Base-by-base conservation (phyloP, 352 stramenopile genomes). In the Phytopythium helicoides region DNA sequence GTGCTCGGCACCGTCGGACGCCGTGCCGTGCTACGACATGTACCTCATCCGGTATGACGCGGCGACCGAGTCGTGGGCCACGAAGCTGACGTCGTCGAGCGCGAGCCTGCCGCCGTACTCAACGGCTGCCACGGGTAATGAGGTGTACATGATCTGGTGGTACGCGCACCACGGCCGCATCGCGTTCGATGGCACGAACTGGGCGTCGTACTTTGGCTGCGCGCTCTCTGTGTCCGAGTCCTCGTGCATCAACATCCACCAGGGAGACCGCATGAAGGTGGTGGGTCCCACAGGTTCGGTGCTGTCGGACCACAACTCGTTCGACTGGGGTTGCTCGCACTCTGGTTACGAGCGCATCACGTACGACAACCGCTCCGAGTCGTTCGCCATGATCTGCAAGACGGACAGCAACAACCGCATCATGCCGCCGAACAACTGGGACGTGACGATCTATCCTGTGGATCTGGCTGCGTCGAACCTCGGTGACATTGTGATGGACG, bases 111-210 rank as follows among this genome's bases (percentile, higher is more conserved):
- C 71, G 3, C 75, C 75, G 21, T 86, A 86, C 60, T 86, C 75
- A 58, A 59, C 58, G 3, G 60, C 52, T 8, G 71, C 65, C 42
- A 76, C 75, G 0, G 75, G 71, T 3, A 10, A 61, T 2, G 55
- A 86, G 31, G 75, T 83, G 38, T 86, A 64, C 53, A 86, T 86
- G 75, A 76, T 86, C 62, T 86, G 69, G 72, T 86, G 75, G 75
- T 86, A 86, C 64, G 69, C 72, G 0, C 75, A 86, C 51, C 75
- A 86, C 59, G 75, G 75, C 18, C 75, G 75, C 6, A 79, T 86
- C 47, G 72, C 70, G 10, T 83, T 52, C 45, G 72, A 86, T 51
- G 72, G 71, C 45, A 75, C 61, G 23, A 83, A 83, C 67, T 86
- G 75, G 75, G 75, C 72, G 16, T 66, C 75, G 34, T 86, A 83